phyloP scores from a whole-genome alignment of 2,329 filamentous ascomycete species.

The Juglanconis sp. region DNA sequence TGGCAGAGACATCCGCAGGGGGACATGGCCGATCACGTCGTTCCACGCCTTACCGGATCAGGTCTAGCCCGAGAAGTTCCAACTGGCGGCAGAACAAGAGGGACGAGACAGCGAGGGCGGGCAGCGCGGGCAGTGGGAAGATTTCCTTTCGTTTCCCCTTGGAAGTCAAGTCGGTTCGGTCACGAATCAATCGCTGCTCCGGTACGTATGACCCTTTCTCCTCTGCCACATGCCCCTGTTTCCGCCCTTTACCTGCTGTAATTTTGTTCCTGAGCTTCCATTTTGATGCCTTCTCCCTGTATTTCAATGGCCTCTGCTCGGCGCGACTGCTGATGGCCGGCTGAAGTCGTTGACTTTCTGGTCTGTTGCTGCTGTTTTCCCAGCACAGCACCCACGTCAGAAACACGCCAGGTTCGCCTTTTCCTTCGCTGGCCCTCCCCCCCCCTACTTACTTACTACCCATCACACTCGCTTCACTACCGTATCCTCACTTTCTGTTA shows the following conservation, averaged over 20 bases:
- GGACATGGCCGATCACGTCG: not conserved
- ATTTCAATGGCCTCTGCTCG: constrained; percentile 2
- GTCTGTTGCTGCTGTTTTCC: not conserved
- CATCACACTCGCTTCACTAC: too few species aligned
- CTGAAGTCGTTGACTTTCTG: constrained; percentile 1
- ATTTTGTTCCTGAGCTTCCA: constrained; percentile 8
- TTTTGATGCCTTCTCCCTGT: constrained; percentile 3
- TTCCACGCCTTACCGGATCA: not conserved
- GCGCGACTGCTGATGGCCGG: constrained; percentile 13
- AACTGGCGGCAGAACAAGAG: not conserved
- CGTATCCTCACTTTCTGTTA: too few species aligned
- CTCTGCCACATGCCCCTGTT: constrained; percentile 14
- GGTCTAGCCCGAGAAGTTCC: not conserved
- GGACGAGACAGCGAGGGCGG: not conserved
- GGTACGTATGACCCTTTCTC: constrained; percentile 18
- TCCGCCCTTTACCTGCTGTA: constrained; percentile 7
- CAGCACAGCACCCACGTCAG: too few species aligned
- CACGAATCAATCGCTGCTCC: constrained; percentile 15
- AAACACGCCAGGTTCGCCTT: too few species aligned
- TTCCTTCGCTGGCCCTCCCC: not conserved
- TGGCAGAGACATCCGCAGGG: not conserved
- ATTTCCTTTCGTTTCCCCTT: constrained; percentile 7
- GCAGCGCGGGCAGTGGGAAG: constrained; percentile 1
- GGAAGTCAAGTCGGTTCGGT: constrained; percentile 12
- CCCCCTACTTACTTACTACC: too few species aligned